Conservation (phyloP, 2,329 filamentous ascomycete genomes). For the Didymella sp. region DNA sequence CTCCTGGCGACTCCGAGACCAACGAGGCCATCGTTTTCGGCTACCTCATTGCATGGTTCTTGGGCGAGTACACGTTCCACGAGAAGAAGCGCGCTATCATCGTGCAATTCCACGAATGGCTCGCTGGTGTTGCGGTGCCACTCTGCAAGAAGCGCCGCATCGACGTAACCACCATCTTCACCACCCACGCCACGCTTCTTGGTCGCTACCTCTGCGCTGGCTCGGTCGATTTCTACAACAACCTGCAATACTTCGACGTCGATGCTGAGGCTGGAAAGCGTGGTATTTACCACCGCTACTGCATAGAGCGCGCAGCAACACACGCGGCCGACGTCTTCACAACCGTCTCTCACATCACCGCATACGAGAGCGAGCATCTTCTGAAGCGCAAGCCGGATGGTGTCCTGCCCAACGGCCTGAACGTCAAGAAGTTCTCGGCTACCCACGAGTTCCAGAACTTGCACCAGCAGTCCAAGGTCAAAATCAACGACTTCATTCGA, state of each 20-base stretch:
- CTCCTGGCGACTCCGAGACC: slow-evolving; percentile 88
- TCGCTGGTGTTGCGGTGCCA: slow-evolving; percentile 90
- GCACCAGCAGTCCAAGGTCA: slow-evolving; percentile 94
- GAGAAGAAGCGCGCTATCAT: slow-evolving; percentile 92
- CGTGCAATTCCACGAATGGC: slow-evolving; percentile 98
- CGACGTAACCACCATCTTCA: slow-evolving; percentile 97
- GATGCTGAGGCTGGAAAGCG: slow-evolving; percentile 97
- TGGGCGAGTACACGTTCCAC: slow-evolving; percentile 96
- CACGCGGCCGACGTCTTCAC: slow-evolving; percentile 97
- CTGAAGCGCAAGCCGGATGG: slow-evolving; percentile 98
- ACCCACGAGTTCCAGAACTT: slow-evolving; percentile 99
- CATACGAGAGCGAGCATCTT: slow-evolving; percentile 96
- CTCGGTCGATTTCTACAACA: slow-evolving; percentile 99
- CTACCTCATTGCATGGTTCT: slow-evolving; percentile 96
- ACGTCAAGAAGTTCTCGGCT: slow-evolving; percentile 97
- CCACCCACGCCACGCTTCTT: slow-evolving; percentile 93
- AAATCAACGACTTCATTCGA: slow-evolving; percentile 97
- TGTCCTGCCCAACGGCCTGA: slow-evolving; percentile 93
- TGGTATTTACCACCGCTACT: slow-evolving; percentile 98
- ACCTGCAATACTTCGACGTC: slow-evolving; percentile 94
- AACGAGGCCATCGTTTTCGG: slow-evolving; percentile 98
- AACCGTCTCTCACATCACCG: slow-evolving; percentile 97
- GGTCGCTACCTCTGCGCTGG: slow-evolving; percentile 96
- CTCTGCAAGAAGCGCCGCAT: slow-evolving; percentile 93
- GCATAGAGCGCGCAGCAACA: slow-evolving; percentile 91